Conservation (phyloP, 345 rosid genomes). For the Camelina laxa region DNA sequence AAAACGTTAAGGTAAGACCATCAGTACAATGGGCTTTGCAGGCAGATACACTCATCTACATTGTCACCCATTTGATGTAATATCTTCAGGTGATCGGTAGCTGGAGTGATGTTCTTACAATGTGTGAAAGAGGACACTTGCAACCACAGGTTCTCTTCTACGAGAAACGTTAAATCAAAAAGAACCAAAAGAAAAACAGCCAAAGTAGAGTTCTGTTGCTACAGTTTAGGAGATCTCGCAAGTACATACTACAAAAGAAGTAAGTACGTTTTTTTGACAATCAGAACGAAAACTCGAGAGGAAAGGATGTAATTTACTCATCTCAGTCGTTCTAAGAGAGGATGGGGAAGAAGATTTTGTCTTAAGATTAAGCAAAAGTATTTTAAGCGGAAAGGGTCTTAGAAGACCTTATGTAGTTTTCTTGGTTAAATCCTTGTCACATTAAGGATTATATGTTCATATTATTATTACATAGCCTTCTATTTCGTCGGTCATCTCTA, state of each 20-base stretch:
- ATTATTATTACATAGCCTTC: not conserved
- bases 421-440: conserved; percentile 13
- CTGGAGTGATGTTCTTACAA: conserved; percentile 80
- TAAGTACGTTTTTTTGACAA: conserved; percentile 35
- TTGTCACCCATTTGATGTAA: conserved; percentile 21
- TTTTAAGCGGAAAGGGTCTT: conserved; percentile 11
- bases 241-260: conserved; percentile 43
- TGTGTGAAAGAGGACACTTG: conserved; percentile 88
- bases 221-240: conserved; percentile 28
- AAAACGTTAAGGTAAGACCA: conserved; percentile 78
- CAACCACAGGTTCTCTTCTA: conserved; percentile 97
- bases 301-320: not conserved
- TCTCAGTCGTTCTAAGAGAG: conserved; percentile 2
- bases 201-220: conserved; percentile 29
- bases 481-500: not conserved
- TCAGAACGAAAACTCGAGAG: conserved; percentile 17
- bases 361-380: conserved; percentile 6
- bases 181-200: not conserved
- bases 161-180: conserved; percentile 65
- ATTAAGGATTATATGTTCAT: conserved; percentile 32
- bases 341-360: conserved; percentile 31
- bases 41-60: not conserved
- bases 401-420: conserved; percentile 16
- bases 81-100: conserved; percentile 74
- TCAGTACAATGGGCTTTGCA: not conserved